Base-by-base conservation (phyloP, 1,284 basidiomycete genomes). In the Cryptococcus maquisensis region DNA sequence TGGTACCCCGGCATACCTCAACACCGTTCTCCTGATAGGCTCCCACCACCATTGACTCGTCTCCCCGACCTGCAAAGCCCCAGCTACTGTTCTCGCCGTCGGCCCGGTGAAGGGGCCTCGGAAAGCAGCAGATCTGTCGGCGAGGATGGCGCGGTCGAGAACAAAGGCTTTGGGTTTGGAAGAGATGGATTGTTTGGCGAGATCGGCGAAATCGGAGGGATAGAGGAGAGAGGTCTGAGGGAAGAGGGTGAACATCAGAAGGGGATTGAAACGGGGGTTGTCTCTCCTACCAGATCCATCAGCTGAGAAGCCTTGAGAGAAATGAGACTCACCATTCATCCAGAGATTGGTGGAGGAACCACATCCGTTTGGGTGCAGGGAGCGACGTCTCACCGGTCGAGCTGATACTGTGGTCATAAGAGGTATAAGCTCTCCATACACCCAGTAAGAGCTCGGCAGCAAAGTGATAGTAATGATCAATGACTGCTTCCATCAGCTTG, bases 401-500 rank as follows among this genome's bases (percentile, higher is more conserved):
- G 2, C 59, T 60, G 45, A 75, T 74, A 46, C 66, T 57, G 35
- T 62, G 66, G 56, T 75, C 74, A 49, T 69, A 60, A 8, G 70
- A 64, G 6, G 82, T 77, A 82, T 86, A 86, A 61, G 87, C 81
- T 4, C 86, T 82, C 81, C 86, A 87, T 1, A 81, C 76, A 40
- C 87, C 87, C 45, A 90, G 77, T 54, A 88, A 74, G 47, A 88
- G 81, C 68, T 90, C 88, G 0, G 85, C 87, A 36, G 85, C 86
- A 60, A 88, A 84, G 74, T 90, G 88, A 73, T 89, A 90, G 71
- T 88, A 90, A 69, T 90, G 88, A 52, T 81, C 78, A 28, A 90
- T 80, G 78, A 90, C 80, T 44, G 42, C 15, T 44, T 40, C 39
- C 81, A 51, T 18, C 13, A 15, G 40, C 15, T 10, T n/a, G 2